Conservation (phyloP, 305 asterid species). For the Fraxinus nigra region DNA sequence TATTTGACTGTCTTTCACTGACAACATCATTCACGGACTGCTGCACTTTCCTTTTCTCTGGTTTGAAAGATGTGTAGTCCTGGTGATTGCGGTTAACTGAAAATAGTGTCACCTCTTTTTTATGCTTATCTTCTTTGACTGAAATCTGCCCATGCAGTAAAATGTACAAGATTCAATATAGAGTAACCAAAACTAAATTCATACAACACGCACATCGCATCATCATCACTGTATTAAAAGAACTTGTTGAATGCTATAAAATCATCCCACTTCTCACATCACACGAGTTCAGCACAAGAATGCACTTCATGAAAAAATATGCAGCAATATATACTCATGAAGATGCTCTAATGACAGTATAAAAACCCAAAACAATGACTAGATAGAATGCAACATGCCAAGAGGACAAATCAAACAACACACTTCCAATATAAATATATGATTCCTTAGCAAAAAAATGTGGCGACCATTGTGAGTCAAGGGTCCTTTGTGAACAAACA, state of each 20-base stretch:
- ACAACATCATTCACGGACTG: slow-evolving; percentile 41
- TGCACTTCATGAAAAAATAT: background rate
- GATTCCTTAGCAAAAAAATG: background rate
- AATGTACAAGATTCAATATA: slow-evolving; percentile 16
- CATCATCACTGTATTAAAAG: background rate
- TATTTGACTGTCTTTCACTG: slow-evolving; percentile 46
- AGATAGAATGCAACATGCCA: background rate
- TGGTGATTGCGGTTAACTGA: slow-evolving; percentile 74
- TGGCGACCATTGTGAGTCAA: background rate
- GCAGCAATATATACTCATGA: background rate
- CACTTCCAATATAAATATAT: background rate
- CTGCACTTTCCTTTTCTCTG: slow-evolving; percentile 72
- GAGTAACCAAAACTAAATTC: slow-evolving; percentile 5
- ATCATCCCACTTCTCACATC: background rate
- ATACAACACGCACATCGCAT: background rate
- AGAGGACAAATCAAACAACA: background rate
- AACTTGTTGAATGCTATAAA: background rate
- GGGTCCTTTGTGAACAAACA: background rate
- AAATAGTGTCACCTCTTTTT: slow-evolving; percentile 61
- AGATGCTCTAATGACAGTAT: background rate
- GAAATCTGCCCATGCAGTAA: slow-evolving; percentile 62
- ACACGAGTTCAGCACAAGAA: background rate
- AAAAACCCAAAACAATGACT: background rate
- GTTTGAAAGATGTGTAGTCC: slow-evolving; percentile 73
- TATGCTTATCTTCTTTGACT: slow-evolving; percentile 88